phyloP scores from a whole-genome alignment of 1,284 basidiomycete genomes.

The Microstroma glucosiphilum region DNA sequence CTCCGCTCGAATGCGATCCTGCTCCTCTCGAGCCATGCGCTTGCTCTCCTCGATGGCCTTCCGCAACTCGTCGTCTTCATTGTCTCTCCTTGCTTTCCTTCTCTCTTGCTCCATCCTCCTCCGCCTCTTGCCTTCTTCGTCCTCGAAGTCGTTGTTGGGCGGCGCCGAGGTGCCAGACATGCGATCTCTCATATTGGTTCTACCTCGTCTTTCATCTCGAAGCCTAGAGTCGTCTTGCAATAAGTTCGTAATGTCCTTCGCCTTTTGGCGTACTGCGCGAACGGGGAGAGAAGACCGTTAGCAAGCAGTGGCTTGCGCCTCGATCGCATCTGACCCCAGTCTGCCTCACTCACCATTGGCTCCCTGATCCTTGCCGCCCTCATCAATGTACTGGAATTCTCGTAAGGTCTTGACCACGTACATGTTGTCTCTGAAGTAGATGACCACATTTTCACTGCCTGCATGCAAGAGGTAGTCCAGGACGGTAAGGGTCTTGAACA shows the following conservation, averaged over 20 bases:
- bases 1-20: conserved; percentile 39
- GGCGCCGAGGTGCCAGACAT: conserved; percentile 63
- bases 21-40: conserved; percentile 47
- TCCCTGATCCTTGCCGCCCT: conserved; percentile 97
- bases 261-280: conserved; percentile 74
- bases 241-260: conserved; percentile 95
- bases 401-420: conserved; percentile 98
- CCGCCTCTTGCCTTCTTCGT: conserved; percentile 73
- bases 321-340: neutral
- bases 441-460: conserved; percentile 94
- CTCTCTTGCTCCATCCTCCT: conserved; percentile 68
- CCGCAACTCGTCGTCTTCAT: conserved; percentile 57
- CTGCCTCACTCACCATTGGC: conserved; percentile 62
- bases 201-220: conserved; percentile 72
- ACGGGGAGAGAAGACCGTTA: too few species aligned
- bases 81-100: conserved; percentile 23
- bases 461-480: conserved; percentile 95
- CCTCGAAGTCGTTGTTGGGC: conserved; percentile 19
- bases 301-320: neutral
- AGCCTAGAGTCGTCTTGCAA: conserved; percentile 82
- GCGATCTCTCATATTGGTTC: conserved; percentile 88
- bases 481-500: conserved; percentile 96
- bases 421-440: conserved; percentile 93
- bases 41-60: conserved; percentile 55
- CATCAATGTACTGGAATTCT: conserved; percentile 98